These are phyloP conservation scores for Pyrenophora teres DNA, from an alignment of 2,329 filamentous ascomycete genomes.

Conservation along the genomic window DNA sequence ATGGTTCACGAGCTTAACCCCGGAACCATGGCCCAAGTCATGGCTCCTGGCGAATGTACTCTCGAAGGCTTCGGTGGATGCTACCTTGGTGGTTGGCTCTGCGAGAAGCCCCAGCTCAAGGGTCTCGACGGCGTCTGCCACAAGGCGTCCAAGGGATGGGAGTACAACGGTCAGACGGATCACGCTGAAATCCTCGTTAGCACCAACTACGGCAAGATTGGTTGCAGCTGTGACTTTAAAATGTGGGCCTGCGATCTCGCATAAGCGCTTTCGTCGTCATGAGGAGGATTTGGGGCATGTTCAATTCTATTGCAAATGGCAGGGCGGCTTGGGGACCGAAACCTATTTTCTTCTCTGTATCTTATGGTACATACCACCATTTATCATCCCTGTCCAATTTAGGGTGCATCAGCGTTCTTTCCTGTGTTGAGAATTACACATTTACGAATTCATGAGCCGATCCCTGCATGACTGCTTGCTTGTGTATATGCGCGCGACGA, in stretches of 20 bases:
- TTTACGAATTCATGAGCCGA: conserved; percentile 15
- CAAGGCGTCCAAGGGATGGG: conserved; percentile 32
- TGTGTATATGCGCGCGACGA: background rate
- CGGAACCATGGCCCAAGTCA: conserved; percentile 37
- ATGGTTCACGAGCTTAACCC: conserved; percentile 42
- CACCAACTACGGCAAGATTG: conserved; percentile 36
- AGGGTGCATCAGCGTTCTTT: conserved; percentile 9
- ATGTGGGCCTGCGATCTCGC: conserved; percentile 43
- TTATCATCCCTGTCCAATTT: conserved; percentile 12
- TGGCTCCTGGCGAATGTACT: conserved; percentile 28
- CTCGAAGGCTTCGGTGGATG: conserved; percentile 33
- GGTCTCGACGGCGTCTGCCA: conserved; percentile 35
- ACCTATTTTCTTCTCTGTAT: conserved; percentile 24
- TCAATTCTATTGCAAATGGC: conserved; percentile 10
- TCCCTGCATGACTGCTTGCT: background rate
- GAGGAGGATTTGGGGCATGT: background rate
- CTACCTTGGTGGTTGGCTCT: conserved; percentile 45
- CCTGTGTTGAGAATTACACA: conserved; percentile 13
- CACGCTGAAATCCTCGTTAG: conserved; percentile 40
- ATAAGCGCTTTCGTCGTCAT: conserved; percentile 17
- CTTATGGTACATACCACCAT: conserved; percentile 18
- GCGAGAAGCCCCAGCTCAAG: conserved; percentile 35
- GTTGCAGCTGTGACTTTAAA: conserved; percentile 27
- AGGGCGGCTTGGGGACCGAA: conserved; percentile 20
- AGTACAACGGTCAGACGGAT: conserved; percentile 37